Conservation (phyloP, 371 early-diverging fungal species). For the Mycotypha africana region DNA sequence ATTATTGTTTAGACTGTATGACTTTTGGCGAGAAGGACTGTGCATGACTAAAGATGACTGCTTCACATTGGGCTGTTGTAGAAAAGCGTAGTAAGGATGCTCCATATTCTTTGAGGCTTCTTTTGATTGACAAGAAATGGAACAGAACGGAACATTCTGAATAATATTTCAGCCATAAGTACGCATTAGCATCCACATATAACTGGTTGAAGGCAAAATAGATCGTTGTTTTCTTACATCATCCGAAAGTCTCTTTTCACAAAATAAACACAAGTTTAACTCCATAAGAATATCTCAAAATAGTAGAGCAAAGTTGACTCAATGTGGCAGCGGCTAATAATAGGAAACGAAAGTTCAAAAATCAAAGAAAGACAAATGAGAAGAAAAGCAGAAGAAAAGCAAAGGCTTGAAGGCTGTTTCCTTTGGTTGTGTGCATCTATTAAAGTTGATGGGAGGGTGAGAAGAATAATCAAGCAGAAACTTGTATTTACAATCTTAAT, state of each 20-base stretch:
- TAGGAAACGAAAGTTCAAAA: no score
- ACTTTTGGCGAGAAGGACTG: neutral
- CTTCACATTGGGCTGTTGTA: no score
- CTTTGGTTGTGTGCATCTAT: no score
- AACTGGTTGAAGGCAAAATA: neutral
- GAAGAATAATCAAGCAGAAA: no score
- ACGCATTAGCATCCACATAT: neutral
- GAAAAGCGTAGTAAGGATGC: no score
- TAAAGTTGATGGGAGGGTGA: no score
- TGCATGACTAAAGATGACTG: neutral
- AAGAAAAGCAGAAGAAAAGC: no score
- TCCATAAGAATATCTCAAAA: constrained; percentile 20
- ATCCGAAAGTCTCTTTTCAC: constrained; percentile 21
- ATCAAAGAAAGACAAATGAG: no score
- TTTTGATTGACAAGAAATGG: constrained; percentile 17
- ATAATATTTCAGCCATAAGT: neutral
- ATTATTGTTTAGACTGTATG: constrained; percentile 1
- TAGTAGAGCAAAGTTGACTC: no score
- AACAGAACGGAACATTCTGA: constrained; percentile 22
- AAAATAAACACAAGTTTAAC: constrained; percentile 21
- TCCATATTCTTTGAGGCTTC: constrained; percentile 17
- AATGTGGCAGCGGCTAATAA: no score
- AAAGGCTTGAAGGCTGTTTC: no score
- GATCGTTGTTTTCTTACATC: constrained; percentile 18
- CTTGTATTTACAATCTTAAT: no score